phyloP scores from a whole-genome alignment of 768 basidiomycete species.

The Kwoniella pini region DNA sequence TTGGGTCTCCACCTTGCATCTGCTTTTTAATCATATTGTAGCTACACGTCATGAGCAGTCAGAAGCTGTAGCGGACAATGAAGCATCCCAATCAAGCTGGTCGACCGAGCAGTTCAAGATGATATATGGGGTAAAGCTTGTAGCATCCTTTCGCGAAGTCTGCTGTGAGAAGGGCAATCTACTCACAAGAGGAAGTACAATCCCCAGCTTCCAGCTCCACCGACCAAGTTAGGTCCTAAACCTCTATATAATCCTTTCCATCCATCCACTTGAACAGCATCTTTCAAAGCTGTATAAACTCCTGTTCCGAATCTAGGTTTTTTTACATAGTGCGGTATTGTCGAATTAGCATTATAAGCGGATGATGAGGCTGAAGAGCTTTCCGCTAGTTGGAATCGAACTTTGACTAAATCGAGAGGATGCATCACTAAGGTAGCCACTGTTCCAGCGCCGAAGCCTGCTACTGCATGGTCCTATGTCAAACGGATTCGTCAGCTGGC shows the following conservation, averaged over 20 bases:
- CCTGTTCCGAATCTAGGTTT: conserved; percentile 56
- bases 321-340: conserved; percentile 21
- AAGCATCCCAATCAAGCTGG: too few species aligned
- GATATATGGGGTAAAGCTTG: too few species aligned
- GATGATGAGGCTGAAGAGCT: conserved; percentile 36
- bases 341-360: conserved; percentile 9
- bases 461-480: conserved; percentile 87
- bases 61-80: too few species aligned
- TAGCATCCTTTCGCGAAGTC: too few species aligned
- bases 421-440: conserved; percentile 94
- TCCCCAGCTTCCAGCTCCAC: conserved; percentile 96
- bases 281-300: conserved; percentile 71
- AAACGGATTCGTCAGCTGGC: not conserved
- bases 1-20: conserved; percentile 65
- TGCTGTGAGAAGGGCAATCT: too few species aligned
- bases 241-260: conserved; percentile 88
- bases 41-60: conserved; percentile 56
- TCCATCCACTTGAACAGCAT: conserved; percentile 73
- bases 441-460: conserved; percentile 89
- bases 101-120: too few species aligned
- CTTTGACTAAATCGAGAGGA: conserved; percentile 91
- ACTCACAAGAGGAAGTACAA: conserved; percentile 96
- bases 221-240: conserved; percentile 83
- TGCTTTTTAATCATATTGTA: conserved; percentile 91
- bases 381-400: conserved; percentile 87